Evolutionary conservation across 805 yeast genomes (phyloP).

Genomic region (Lipomyces orientalis): DNA sequence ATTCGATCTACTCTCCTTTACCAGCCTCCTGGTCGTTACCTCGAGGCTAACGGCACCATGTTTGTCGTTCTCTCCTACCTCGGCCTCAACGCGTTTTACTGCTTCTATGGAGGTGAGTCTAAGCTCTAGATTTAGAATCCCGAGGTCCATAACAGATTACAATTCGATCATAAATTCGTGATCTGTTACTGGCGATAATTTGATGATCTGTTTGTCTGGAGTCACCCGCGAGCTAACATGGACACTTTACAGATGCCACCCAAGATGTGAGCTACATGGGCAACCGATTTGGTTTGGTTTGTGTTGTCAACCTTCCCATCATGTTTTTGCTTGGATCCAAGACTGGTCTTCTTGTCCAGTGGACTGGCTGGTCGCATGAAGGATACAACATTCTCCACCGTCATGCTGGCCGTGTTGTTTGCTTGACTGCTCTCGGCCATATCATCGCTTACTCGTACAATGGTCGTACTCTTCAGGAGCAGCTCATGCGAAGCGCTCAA

Average conservation of each 20-base stretch:
- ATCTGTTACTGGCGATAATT: neutral
- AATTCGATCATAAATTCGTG: slow-evolving; percentile 1
- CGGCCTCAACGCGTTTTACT: slow-evolving; percentile 36
- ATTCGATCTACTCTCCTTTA: slow-evolving; percentile 32
- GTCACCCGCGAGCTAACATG: neutral
- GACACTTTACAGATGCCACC: slow-evolving; percentile 13
- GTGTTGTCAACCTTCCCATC: slow-evolving; percentile 38
- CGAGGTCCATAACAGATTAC: no score
- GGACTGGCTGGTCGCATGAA: slow-evolving; percentile 40
- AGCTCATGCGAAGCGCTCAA: slow-evolving; percentile 30
- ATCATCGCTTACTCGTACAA: slow-evolving; percentile 27
- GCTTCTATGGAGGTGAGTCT: slow-evolving; percentile 31
- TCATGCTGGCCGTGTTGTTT: slow-evolving; percentile 38
- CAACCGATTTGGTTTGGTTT: slow-evolving; percentile 37
- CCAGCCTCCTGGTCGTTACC: slow-evolving; percentile 38
- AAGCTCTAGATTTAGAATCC: neutral
- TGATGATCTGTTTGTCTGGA: neutral
- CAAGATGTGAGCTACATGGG: slow-evolving; percentile 28
- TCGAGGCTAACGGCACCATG: slow-evolving; percentile 38
- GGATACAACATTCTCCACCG: slow-evolving; percentile 38
- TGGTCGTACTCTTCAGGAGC: slow-evolving; percentile 28
- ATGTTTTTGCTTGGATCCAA: slow-evolving; percentile 38
- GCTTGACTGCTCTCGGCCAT: slow-evolving; percentile 38
- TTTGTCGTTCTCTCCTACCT: slow-evolving; percentile 32
- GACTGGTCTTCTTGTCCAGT: slow-evolving; percentile 38